These are phyloP conservation scores for Sclerotinia nivalis DNA, from an alignment of 2,329 filamentous ascomycete species.

Conservation along the genomic window DNA sequence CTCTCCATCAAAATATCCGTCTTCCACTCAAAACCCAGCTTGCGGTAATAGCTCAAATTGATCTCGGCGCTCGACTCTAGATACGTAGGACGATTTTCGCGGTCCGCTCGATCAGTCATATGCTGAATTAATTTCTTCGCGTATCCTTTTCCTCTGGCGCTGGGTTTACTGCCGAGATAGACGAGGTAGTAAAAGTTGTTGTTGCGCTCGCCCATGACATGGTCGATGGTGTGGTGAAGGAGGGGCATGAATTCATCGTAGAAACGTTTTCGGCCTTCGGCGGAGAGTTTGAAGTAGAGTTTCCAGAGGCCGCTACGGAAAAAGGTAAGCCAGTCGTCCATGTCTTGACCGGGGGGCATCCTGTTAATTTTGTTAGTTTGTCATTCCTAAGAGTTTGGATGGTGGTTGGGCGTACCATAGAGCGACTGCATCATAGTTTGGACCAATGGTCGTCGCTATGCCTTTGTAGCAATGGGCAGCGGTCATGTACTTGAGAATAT, in stretches of 20 bases:
- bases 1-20: slow-evolving; percentile 64
- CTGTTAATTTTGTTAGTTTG: slow-evolving; percentile 44
- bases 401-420: slow-evolving; percentile 62
- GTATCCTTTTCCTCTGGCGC: slow-evolving; percentile 70
- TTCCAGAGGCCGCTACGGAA: slow-evolving; percentile 77
- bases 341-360: slow-evolving; percentile 73
- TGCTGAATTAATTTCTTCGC: slow-evolving; percentile 69
- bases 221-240: slow-evolving; percentile 69
- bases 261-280: slow-evolving; percentile 72
- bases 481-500: slow-evolving; percentile 75
- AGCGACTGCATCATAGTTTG: slow-evolving; percentile 75
- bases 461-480: slow-evolving; percentile 75
- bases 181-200: slow-evolving; percentile 76
- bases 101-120: slow-evolving; percentile 68
- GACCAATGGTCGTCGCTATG: slow-evolving; percentile 71
- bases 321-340: slow-evolving; percentile 71
- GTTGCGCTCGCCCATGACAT: slow-evolving; percentile 67
- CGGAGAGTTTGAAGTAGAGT: slow-evolving; percentile 70
- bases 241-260: slow-evolving; percentile 75
- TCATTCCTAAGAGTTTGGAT: not conserved
- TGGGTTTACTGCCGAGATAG: slow-evolving; percentile 75
- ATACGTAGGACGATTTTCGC: slow-evolving; percentile 68
- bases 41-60: slow-evolving; percentile 72
- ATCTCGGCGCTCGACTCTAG: slow-evolving; percentile 71
- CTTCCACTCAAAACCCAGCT: slow-evolving; percentile 70